Evolutionary conservation across 768 basidiomycete species (phyloP).

Genomic region (Pleurotus giganteus): DNA sequence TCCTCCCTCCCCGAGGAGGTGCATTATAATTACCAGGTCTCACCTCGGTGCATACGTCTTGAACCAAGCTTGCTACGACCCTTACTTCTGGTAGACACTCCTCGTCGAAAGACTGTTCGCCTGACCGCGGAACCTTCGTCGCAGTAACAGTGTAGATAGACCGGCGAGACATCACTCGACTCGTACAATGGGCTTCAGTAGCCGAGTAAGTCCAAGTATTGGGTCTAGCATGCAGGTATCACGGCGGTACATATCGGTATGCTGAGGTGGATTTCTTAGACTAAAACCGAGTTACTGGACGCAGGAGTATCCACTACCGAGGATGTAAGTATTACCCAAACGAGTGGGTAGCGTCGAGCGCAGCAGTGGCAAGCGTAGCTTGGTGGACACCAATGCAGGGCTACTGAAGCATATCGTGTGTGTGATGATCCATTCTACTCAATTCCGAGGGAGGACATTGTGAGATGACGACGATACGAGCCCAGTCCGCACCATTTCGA

Average conservation of each 20-base stretch:
- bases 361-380: neutral
- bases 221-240: too few species aligned
- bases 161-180: constrained; percentile 4
- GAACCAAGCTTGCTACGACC: constrained; percentile 3
- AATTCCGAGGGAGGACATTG: constrained; percentile 1
- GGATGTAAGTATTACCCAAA: neutral
- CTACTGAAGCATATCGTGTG: neutral
- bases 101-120: neutral
- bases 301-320: neutral
- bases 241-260: too few species aligned
- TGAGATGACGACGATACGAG: neutral
- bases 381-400: neutral
- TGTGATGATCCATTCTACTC: neutral
- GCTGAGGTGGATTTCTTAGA: neutral
- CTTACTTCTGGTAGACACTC: neutral
- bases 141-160: constrained; percentile 7
- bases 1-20: neutral
- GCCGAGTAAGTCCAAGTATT: too few species aligned
- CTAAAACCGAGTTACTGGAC: neutral
- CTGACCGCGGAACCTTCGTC: constrained; percentile 4
- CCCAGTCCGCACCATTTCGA: constrained; percentile 1
- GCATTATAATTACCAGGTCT: neutral
- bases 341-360: neutral
- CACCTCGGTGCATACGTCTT: neutral
- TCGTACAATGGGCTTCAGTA: too few species aligned